Base-by-base conservation (phyloP, 306 rosid species). In the Malus asiatica region DNA sequence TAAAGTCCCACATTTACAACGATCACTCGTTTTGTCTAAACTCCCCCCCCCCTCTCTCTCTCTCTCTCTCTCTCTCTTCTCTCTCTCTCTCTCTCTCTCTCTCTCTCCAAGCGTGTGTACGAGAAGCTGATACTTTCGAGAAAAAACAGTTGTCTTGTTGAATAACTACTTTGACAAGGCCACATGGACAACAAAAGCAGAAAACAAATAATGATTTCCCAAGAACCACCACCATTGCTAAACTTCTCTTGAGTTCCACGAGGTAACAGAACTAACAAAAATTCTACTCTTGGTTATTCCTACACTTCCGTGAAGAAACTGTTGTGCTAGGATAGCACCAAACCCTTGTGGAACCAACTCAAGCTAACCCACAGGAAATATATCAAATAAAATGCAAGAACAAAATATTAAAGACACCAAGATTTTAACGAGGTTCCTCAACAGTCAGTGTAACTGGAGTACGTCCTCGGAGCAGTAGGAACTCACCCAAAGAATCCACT, bases 151-250 rank as follows among this genome's bases (percentile, higher is more conserved):
- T 42, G 45, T 45, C 68, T 74, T 11, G 60, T 73, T 27, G 44
- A 23, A 25, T 61, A 74, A 61, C 77, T 42, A 61, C 35, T 35
- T 74, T 74, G 60, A 62, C 77, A 61, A 74, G 29, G 30, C n/a
- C 60, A 44, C 32, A 3, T 74, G 70, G 62, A 74, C 5, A 45
- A 45, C 70, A 74, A 74, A 62, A 74, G 25, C 61, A 9, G 32
- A 62, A 53, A 7, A 45, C 40, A 10, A 74, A 74, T 27, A 27
- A 10, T 60, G 20, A 19, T 18, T 16, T 25, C 19, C 27, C 46
- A 60, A 44, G 58, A 71, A 44, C 33, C 30, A 73, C 19, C 59
- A 6, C 68, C 44, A 32, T 29, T 15, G 22, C 22, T 58, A 60
- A 38, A 29, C 32, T 29, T 61, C 46, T 74, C 61, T 62, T 16